Conservation (phyloP, 345 rosid genomes). For the Eucalyptus fibrosa region DNA sequence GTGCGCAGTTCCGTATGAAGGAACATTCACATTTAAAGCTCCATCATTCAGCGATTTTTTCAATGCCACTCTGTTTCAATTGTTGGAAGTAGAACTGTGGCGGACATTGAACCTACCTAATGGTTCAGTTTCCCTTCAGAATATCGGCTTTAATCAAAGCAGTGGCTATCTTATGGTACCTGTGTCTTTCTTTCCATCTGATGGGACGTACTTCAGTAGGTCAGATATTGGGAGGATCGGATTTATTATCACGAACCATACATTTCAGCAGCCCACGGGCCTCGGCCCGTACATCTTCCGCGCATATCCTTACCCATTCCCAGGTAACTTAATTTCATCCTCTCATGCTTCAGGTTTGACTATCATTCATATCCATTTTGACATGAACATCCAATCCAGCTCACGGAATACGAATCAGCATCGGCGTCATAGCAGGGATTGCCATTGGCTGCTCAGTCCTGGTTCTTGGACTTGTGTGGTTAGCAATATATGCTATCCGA, state of each 20-base stretch:
- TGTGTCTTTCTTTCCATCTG: constrained; percentile 63
- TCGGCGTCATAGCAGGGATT: constrained; percentile 33
- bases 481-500: constrained; percentile 62
- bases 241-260: constrained; percentile 65
- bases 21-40: constrained; percentile 67
- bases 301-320: constrained; percentile 72
- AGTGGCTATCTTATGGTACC: constrained; percentile 75
- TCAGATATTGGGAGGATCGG: constrained; percentile 63
- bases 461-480: constrained; percentile 48
- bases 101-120: constrained; percentile 49
- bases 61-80: constrained; percentile 48
- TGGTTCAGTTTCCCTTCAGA: constrained; percentile 73
- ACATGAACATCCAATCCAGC: neutral
- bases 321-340: constrained; percentile 24
- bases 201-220: constrained; percentile 48
- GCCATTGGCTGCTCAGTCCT: constrained; percentile 36
- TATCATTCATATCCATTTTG: constrained; percentile 12
- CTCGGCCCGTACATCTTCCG: constrained; percentile 85
- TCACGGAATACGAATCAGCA: constrained; percentile 26
- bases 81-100: constrained; percentile 70
- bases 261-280: constrained; percentile 57
- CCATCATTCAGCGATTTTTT: constrained; percentile 59
- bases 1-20: constrained; percentile 81
- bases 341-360: neutral
- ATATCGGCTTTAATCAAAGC: constrained; percentile 60